These are phyloP conservation scores for Torulaspora quercuum DNA, from an alignment of 805 yeast species.

Conservation along the genomic window DNA sequence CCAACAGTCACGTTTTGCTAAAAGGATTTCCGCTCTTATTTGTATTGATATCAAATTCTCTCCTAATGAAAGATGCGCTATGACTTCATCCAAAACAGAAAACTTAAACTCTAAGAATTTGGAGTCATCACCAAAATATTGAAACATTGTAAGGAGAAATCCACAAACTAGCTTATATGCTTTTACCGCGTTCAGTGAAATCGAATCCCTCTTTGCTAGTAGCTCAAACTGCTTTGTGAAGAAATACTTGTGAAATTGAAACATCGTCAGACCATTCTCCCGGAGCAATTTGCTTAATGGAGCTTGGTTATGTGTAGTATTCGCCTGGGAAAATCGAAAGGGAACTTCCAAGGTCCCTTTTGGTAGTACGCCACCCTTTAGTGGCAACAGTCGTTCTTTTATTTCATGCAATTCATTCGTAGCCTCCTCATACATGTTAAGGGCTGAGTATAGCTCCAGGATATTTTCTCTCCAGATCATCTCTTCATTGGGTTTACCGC, in stretches of 20 bases:
- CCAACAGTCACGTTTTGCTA: slow-evolving; percentile 41
- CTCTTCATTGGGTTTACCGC: slow-evolving; percentile 12
- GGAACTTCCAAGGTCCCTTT: slow-evolving; percentile 27
- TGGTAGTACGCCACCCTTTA: slow-evolving; percentile 11
- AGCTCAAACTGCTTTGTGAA: slow-evolving; percentile 26
- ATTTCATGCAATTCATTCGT: slow-evolving; percentile 19
- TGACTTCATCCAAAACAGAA: slow-evolving; percentile 18
- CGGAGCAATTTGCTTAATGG: slow-evolving; percentile 18
- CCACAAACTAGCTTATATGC: slow-evolving; percentile 17
- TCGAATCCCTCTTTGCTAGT: slow-evolving; percentile 14
- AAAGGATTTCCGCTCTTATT: slow-evolving; percentile 42
- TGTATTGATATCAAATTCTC: slow-evolving; percentile 19
- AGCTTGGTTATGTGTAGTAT: background rate
- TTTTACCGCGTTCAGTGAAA: slow-evolving; percentile 11
- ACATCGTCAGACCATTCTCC: slow-evolving; percentile 21
- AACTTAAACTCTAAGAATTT: slow-evolving; percentile 26
- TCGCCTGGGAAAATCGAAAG: slow-evolving; percentile 12
- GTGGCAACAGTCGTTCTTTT: slow-evolving; percentile 9
- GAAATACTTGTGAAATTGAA: slow-evolving; percentile 23
- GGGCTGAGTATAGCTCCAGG: slow-evolving; percentile 27
- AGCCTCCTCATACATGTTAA: slow-evolving; percentile 31
- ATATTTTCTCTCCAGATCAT: slow-evolving; percentile 24
- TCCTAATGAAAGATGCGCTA: slow-evolving; percentile 12
- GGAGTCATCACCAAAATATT: slow-evolving; percentile 13
- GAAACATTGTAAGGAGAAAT: slow-evolving; percentile 19